Percentiles rank a stretch among this genome's conserved stretches.
These are phyloP conservation scores for Rosa multiflora DNA, from an alignment of 306 rosid species.

Conservation along the genomic window DNA sequence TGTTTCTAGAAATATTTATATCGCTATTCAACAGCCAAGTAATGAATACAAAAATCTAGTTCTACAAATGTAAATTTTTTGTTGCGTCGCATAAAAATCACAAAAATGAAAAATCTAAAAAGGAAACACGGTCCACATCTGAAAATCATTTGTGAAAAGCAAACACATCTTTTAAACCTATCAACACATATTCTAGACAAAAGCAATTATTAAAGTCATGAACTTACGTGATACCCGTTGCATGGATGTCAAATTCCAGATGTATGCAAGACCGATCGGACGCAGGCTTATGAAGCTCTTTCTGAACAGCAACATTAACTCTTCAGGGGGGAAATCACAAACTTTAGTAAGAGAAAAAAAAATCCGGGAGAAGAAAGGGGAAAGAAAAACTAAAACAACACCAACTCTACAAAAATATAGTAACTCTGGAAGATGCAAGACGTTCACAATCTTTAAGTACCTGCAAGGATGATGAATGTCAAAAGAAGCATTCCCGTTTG, in stretches of 20 bases:
- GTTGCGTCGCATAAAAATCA: not conserved
- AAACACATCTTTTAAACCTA: not conserved
- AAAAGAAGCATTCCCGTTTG: conserved; percentile 62
- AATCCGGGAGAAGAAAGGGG: not conserved
- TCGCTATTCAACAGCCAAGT: not conserved
- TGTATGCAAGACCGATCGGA: conserved; percentile 91
- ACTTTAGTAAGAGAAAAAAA: not conserved
- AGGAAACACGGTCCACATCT: not conserved
- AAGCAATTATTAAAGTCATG: not conserved
- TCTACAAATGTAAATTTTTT: not conserved
- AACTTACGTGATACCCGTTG: conserved; percentile 66
- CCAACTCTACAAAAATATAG: conserved; percentile 16
- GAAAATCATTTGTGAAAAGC: not conserved
- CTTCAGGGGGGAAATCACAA: conserved; percentile 41
- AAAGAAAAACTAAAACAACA: not conserved
- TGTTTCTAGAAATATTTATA: not conserved
- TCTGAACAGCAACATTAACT: conserved; percentile 65
- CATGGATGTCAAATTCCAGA: conserved; percentile 77
- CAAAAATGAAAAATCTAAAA: not conserved
- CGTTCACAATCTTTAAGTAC: conserved; percentile 35
- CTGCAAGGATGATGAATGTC: conserved; percentile 95
- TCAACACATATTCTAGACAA: not conserved
- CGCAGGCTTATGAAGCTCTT: conserved; percentile 77
- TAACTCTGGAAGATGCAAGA: conserved; percentile 23
- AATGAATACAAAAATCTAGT: not conserved